Evolutionary conservation across 2,329 filamentous ascomycete genomes (phyloP).

Genomic region (Ophiostoma pallidulum): DNA sequence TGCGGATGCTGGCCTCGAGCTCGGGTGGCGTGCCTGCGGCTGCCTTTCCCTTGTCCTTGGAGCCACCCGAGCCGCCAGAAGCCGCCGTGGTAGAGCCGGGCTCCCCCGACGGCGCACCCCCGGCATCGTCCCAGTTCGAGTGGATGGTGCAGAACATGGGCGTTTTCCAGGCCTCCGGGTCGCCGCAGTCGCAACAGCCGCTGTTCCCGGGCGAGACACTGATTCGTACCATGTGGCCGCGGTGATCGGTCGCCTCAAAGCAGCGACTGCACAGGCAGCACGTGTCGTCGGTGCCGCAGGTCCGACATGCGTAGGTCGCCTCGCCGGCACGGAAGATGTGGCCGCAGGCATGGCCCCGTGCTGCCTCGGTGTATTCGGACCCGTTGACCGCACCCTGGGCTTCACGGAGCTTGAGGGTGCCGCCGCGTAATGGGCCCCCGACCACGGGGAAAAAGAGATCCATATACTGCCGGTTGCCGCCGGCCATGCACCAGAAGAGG

Average conservation of each 20-base stretch:
- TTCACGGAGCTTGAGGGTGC: slow-evolving; percentile 65
- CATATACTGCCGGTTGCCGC: slow-evolving; percentile 64
- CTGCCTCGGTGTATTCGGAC: slow-evolving; percentile 86
- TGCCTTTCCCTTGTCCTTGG: slow-evolving; percentile 53
- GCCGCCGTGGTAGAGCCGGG: not conserved
- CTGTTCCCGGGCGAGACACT: slow-evolving; percentile 27
- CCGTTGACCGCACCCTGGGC: slow-evolving; percentile 90
- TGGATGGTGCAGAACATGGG: slow-evolving; percentile 92
- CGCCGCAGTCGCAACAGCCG: slow-evolving; percentile 80
- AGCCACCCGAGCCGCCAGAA: not conserved
- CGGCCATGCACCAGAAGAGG: slow-evolving; percentile 81
- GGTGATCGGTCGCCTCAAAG: slow-evolving; percentile 92
- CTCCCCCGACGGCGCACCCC: not conserved
- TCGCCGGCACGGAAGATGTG: slow-evolving; percentile 96
- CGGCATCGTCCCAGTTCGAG: slow-evolving; percentile 44
- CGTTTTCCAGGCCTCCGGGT: slow-evolving; percentile 84
- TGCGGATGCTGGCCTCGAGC: slow-evolving; percentile 65
- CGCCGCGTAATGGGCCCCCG: slow-evolving; percentile 48
- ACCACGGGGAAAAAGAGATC: slow-evolving; percentile 70
- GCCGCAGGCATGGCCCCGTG: slow-evolving; percentile 85
- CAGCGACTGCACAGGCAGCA: slow-evolving; percentile 91
- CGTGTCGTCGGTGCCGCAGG: slow-evolving; percentile 88
- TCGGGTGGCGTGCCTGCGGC: slow-evolving; percentile 59
- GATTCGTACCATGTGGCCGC: slow-evolving; percentile 84
- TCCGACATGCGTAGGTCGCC: slow-evolving; percentile 88